These are phyloP conservation scores for Stylosanthes scabra DNA, from an alignment of 331 rosid species.

Conservation along the genomic window DNA sequence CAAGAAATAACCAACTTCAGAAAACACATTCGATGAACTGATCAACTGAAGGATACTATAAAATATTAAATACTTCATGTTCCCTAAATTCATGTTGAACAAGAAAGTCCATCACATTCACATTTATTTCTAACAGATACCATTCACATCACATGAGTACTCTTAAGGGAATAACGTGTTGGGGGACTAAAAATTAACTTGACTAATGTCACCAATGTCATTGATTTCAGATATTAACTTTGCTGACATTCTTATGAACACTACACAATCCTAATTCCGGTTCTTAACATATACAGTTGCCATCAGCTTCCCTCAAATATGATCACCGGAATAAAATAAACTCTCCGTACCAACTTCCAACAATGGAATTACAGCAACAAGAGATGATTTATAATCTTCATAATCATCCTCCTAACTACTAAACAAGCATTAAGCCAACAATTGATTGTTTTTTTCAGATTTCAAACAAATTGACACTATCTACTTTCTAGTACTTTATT, in stretches of 20 bases:
- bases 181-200: no score
- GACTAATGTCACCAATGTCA: background rate
- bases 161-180: background rate
- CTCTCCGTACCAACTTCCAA: background rate
- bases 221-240: background rate
- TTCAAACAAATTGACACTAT: no score
- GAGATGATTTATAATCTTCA: no score
- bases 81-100: background rate
- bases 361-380: no score
- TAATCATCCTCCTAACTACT: no score
- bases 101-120: background rate
- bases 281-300: background rate
- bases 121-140: background rate
- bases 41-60: background rate
- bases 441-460: no score
- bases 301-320: background rate
- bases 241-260: background rate
- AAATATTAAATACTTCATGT: background rate
- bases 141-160: background rate
- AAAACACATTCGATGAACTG: background rate
- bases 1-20: background rate
- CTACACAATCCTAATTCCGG: background rate
- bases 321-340: background rate
- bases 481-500: no score
- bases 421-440: no score